Conservation (phyloP, 441 rosid genomes). For the Biscutella laevigata region DNA sequence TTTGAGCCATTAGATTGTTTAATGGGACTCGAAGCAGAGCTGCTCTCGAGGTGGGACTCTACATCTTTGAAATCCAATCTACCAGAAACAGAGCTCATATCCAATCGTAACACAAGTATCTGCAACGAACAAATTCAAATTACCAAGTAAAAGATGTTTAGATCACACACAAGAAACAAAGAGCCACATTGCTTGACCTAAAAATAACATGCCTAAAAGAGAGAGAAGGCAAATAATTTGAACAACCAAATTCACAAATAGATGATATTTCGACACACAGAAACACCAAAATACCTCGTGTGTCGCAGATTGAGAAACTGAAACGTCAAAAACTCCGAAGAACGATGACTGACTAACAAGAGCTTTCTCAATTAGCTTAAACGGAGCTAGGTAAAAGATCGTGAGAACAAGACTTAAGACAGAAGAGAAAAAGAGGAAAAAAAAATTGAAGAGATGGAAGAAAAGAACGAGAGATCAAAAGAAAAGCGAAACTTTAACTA, state of each 20-base stretch:
- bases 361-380: conserved; percentile 4
- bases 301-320: neutral
- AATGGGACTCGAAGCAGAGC: conserved; percentile 11
- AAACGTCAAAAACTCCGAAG: neutral
- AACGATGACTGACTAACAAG: neutral
- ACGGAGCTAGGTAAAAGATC: neutral
- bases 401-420: conserved; percentile 7
- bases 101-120: conserved; percentile 31
- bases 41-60: conserved; percentile 32
- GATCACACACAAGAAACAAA: too few relatives aligned
- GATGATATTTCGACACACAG: too few relatives aligned
- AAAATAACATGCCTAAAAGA: too few relatives aligned
- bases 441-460: neutral
- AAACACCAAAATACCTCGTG: conserved; percentile 13
- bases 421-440: neutral
- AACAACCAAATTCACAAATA: too few relatives aligned
- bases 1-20: conserved; percentile 1
- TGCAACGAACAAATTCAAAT: conserved; percentile 11
- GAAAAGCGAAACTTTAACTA: conserved; percentile 39
- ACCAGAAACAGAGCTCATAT: conserved; percentile 25
- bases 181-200: too few relatives aligned
- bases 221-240: too few relatives aligned
- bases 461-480: neutral
- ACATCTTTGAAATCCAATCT: conserved; percentile 23
- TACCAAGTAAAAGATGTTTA: neutral